Percentiles rank a stretch among this genome's conserved stretches.
These are phyloP conservation scores for Sporothrix humicola DNA, from an alignment of 2,329 filamentous ascomycete species.

Conservation along the genomic window DNA sequence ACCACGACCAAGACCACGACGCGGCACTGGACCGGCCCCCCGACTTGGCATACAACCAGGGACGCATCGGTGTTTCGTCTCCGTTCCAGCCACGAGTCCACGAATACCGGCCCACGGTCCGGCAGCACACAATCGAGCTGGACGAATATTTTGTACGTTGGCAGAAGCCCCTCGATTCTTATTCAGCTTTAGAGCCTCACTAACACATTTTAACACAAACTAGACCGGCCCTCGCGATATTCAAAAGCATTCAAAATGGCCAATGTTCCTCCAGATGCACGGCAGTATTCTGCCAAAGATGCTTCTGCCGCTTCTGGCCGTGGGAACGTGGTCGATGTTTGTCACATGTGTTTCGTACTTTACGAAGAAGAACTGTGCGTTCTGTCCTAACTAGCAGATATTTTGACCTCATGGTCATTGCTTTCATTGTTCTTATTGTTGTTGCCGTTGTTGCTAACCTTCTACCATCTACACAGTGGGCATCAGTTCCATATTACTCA, in stretches of 20 bases:
- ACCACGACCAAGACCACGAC: slow-evolving; percentile 25
- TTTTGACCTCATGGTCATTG: background rate
- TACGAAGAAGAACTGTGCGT: slow-evolving; percentile 40
- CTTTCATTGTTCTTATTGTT: background rate
- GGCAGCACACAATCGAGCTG: slow-evolving; percentile 48
- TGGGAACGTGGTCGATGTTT: slow-evolving; percentile 69
- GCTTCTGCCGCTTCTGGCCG: slow-evolving; percentile 69
- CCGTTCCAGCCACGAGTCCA: slow-evolving; percentile 41
- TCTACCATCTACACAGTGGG: slow-evolving; percentile 48
- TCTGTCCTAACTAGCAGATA: too few species aligned
- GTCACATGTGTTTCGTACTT: slow-evolving; percentile 56
- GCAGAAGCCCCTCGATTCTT: background rate
- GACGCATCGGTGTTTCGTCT: slow-evolving; percentile 38
- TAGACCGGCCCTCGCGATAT: slow-evolving; percentile 65
- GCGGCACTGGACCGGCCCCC: slow-evolving; percentile 29
- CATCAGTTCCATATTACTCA: slow-evolving; percentile 74
- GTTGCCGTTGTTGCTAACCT: background rate
- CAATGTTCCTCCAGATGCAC: slow-evolving; percentile 76
- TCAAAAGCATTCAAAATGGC: slow-evolving; percentile 77
- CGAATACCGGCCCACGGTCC: slow-evolving; percentile 43
- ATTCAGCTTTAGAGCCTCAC: background rate
- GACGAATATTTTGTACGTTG: slow-evolving; percentile 54
- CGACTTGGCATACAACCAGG: slow-evolving; percentile 32
- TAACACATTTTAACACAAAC: background rate
- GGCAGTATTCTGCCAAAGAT: slow-evolving; percentile 75